phyloP scores from a whole-genome alignment of 2,329 filamentous ascomycete species.

The Akanthomyces muscarius region DNA sequence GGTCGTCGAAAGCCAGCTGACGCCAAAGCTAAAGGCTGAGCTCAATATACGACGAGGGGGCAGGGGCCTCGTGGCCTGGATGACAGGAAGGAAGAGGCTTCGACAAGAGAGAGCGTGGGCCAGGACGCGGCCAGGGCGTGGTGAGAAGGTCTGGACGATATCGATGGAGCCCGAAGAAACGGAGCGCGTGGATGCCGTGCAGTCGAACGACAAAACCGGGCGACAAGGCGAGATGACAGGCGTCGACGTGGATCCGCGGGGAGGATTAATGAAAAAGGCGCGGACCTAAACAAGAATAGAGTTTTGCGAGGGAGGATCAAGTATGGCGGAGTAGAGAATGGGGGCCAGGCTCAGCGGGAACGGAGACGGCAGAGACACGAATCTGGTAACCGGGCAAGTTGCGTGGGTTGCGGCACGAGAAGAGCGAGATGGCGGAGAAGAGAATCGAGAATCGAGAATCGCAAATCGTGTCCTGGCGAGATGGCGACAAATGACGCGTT shows the following conservation, averaged over 20 bases:
- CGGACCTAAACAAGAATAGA: slow-evolving; percentile 8
- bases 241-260: not conserved
- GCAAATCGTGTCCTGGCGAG: not conserved
- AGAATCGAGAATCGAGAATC: not conserved
- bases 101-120: too few relatives aligned
- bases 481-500: not conserved
- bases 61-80: not conserved
- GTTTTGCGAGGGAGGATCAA: slow-evolving; percentile 2
- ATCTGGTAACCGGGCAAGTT: not conserved
- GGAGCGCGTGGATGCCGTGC: not conserved
- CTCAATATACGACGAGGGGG: not conserved
- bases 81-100: not conserved
- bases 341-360: not conserved
- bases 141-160: not conserved
- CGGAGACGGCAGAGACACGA: not conserved
- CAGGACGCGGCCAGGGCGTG: not conserved
- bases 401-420: not conserved
- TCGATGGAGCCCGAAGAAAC: not conserved
- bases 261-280: not conserved
- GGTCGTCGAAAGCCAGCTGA: not conserved
- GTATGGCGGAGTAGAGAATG: slow-evolving; percentile 2
- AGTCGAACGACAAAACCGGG: not conserved
- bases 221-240: not conserved
- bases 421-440: not conserved
- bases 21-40: not conserved